These are phyloP conservation scores for Calonectria ilicicola DNA, from an alignment of 2,329 filamentous ascomycete genomes.

Conservation along the genomic window DNA sequence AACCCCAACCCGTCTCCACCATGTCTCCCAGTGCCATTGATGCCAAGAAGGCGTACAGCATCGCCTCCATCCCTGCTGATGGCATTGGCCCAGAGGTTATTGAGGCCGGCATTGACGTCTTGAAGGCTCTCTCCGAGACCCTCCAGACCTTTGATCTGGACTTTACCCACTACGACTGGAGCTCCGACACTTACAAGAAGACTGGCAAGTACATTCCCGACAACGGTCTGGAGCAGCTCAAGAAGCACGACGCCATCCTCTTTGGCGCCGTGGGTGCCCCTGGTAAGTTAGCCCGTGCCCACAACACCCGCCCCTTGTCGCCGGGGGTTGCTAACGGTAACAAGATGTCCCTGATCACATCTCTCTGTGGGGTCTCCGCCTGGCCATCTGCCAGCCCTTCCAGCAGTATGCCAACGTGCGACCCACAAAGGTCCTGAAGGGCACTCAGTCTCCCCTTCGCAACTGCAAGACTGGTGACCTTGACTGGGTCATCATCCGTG, in stretches of 20 bases:
- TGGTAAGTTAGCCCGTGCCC: conserved; percentile 36
- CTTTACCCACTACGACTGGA: conserved; percentile 76
- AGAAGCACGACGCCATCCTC: conserved; percentile 67
- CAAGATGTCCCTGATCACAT: conserved; percentile 73
- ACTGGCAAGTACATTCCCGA: conserved; percentile 65
- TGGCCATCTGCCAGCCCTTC: conserved; percentile 73
- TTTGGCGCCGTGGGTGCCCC: conserved; percentile 75
- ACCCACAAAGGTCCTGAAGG: conserved; percentile 70
- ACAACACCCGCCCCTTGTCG: neutral
- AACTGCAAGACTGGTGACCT: conserved; percentile 65
- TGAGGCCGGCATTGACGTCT: conserved; percentile 68
- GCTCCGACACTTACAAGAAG: conserved; percentile 73
- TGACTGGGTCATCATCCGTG: conserved; percentile 75
- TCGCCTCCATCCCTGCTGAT: conserved; percentile 72
- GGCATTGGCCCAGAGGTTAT: conserved; percentile 75
- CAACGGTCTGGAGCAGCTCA: conserved; percentile 51
- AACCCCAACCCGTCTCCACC: conserved; percentile 4
- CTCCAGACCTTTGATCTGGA: conserved; percentile 70
- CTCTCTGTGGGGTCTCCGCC: conserved; percentile 72
- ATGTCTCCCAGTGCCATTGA: conserved; percentile 40
- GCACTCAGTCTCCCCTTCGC: conserved; percentile 67
- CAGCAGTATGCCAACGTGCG: conserved; percentile 77
- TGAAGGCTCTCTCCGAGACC: conserved; percentile 64
- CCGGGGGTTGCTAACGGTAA: neutral
- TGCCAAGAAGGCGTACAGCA: conserved; percentile 56